Conservation (phyloP, 2,329 filamentous ascomycete species). For the Colletotrichum camelliae region DNA sequence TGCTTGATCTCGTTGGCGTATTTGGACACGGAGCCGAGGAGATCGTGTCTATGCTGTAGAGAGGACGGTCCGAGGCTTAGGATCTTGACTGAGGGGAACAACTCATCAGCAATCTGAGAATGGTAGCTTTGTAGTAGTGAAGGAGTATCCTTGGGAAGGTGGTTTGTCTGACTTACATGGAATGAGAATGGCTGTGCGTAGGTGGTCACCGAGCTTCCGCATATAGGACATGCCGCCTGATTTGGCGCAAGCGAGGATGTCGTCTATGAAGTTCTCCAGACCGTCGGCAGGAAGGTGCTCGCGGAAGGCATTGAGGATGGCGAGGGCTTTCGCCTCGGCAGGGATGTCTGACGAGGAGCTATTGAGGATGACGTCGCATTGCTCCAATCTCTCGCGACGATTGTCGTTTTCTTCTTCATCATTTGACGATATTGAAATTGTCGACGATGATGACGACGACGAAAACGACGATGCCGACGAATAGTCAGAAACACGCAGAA, state of each 20-base stretch:
- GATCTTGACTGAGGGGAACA: neutral
- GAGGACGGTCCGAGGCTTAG: neutral
- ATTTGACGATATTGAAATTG: neutral
- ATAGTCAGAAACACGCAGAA: neutral
- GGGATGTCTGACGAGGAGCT: neutral
- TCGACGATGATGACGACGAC: neutral
- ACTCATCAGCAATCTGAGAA: neutral
- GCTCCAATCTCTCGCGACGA: neutral
- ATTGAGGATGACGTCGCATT: neutral
- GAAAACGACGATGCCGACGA: neutral
- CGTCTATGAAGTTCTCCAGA: neutral
- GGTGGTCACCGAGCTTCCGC: neutral
- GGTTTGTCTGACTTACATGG: neutral
- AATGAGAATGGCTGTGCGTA: neutral
- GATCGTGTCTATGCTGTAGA: neutral
- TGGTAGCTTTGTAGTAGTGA: neutral
- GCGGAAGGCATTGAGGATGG: neutral
- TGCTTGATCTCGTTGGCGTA: neutral
- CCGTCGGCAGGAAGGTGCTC: accelerated
- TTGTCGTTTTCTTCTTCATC: neutral
- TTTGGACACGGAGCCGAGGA: neutral
- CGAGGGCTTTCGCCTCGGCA: neutral
- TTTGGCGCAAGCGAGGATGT: neutral
- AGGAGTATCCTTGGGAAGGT: neutral
- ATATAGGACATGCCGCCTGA: neutral